Evolutionary conservation across 495 filamentous ascomycete species (phyloP).

Genomic region (Penicillium egyptiacum): DNA sequence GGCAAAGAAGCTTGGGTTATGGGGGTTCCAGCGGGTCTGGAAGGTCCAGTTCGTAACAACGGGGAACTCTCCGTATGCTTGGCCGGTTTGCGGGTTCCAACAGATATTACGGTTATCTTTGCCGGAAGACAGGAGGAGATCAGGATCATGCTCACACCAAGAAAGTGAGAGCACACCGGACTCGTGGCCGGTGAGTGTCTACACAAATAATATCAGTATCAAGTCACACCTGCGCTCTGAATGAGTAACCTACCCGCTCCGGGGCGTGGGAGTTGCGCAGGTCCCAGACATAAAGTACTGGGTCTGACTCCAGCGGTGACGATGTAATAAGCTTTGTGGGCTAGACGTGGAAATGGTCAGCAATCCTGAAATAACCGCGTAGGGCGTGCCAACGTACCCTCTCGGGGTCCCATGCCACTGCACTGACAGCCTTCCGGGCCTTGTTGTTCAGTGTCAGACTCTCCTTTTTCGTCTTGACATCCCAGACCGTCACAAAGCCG

Average conservation of each 20-base stretch:
- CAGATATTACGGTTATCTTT: constrained; percentile 95
- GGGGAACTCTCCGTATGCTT: constrained; percentile 86
- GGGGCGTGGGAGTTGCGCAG: constrained; percentile 93
- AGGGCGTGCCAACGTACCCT: constrained; percentile 45
- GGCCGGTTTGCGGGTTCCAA: constrained; percentile 93
- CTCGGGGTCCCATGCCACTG: constrained; percentile 95
- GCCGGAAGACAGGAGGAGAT: constrained; percentile 88
- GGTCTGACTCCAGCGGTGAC: constrained; percentile 86
- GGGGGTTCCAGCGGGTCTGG: constrained; percentile 89
- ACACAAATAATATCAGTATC: constrained; percentile 15
- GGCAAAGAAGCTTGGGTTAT: constrained; percentile 85
- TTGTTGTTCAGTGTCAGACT: constrained; percentile 91
- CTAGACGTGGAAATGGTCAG: constrained; percentile 31
- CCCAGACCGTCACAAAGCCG: constrained; percentile 97
- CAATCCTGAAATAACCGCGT: background rate
- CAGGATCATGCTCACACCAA: constrained; percentile 91
- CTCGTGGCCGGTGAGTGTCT: constrained; percentile 83
- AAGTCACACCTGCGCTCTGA: background rate
- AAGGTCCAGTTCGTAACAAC: constrained; percentile 99
- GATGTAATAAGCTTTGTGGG: constrained; percentile 91
- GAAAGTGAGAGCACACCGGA: constrained; percentile 91
- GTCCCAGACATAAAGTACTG: constrained; percentile 90
- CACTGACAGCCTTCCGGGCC: constrained; percentile 88
- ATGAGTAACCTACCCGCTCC: constrained; percentile 58
- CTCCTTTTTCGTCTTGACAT: constrained; percentile 95